Evolutionary conservation across 1,284 basidiomycete species (phyloP).

Genomic region (Moesziomyces sp.): DNA sequence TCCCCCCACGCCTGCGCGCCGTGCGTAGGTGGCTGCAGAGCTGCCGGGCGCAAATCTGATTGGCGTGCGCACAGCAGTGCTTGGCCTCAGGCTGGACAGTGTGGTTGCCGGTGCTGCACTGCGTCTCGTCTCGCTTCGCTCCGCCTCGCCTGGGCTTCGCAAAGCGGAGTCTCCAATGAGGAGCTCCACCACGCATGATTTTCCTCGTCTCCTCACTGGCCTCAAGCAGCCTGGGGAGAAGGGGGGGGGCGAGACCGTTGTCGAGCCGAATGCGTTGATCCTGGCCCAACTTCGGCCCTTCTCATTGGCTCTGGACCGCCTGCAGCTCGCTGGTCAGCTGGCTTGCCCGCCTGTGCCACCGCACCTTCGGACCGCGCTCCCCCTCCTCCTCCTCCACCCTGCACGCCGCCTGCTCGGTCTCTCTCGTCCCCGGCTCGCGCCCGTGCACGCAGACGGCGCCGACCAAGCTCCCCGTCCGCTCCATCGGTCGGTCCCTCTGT

Average conservation of each 20-base stretch:
- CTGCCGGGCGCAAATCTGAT: too few species aligned
- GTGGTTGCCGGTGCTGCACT: conserved; percentile 16
- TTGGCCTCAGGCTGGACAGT: not conserved
- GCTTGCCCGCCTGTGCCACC: too few species aligned
- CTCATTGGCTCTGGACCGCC: conserved; percentile 18
- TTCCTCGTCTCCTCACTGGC: too few species aligned
- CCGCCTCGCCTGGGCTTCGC: not conserved
- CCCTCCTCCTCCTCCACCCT: too few species aligned
- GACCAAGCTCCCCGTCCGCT: too few species aligned
- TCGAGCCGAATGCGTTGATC: conserved; percentile 19
- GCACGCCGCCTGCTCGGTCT: too few species aligned
- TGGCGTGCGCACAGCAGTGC: not conserved
- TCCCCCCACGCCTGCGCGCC: not conserved
- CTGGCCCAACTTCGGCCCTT: not conserved
- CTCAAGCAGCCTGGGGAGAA: not conserved
- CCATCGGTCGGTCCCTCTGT: too few species aligned
- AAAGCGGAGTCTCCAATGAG: conserved; percentile 26
- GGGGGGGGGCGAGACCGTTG: conserved; percentile 11
- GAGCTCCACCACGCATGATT: not conserved
- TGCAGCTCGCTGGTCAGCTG: not conserved
- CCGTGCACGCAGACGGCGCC: too few species aligned
- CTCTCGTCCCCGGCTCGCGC: too few species aligned
- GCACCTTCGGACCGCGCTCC: too few species aligned
- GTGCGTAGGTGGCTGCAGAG: too few species aligned
- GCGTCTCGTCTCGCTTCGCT: not conserved